Evolutionary conservation across 2,329 filamentous ascomycete genomes (phyloP).

Genomic region (Neofusicoccum cordaticola): DNA sequence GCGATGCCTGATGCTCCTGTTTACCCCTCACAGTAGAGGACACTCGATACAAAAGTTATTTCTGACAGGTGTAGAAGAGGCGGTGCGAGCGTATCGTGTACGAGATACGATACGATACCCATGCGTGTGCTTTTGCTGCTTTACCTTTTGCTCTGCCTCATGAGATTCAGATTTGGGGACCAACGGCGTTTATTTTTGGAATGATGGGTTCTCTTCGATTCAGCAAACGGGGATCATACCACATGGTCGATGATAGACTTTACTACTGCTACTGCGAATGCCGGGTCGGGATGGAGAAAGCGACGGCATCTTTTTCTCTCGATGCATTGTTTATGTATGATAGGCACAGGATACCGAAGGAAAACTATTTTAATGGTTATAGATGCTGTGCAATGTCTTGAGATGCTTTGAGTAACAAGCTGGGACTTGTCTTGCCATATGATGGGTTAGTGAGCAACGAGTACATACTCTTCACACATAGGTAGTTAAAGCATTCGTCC

Average conservation of each 20-base stretch:
- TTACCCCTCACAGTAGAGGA: background rate
- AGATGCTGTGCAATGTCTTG: background rate
- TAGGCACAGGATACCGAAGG: background rate
- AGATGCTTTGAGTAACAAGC: no score
- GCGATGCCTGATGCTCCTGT: background rate
- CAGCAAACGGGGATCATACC: background rate
- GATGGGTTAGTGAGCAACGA: no score
- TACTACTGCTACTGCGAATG: background rate
- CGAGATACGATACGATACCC: slow-evolving; percentile 13
- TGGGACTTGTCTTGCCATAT: no score
- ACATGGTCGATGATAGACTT: background rate
- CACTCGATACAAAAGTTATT: background rate
- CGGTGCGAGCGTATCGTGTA: slow-evolving; percentile 7
- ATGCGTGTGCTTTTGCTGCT: background rate
- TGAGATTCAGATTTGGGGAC: background rate
- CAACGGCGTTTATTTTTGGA: background rate
- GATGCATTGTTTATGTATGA: slow-evolving; percentile 1
- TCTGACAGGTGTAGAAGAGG: background rate
- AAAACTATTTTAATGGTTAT: background rate
- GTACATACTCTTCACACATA: no score
- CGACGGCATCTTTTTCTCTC: background rate
- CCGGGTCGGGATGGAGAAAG: background rate
- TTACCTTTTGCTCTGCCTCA: background rate
- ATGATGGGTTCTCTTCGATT: background rate
- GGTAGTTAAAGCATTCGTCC: no score